Base-by-base conservation (phyloP, 2,329 filamentous ascomycete species). In the Fonsecaea pedrosoi region DNA sequence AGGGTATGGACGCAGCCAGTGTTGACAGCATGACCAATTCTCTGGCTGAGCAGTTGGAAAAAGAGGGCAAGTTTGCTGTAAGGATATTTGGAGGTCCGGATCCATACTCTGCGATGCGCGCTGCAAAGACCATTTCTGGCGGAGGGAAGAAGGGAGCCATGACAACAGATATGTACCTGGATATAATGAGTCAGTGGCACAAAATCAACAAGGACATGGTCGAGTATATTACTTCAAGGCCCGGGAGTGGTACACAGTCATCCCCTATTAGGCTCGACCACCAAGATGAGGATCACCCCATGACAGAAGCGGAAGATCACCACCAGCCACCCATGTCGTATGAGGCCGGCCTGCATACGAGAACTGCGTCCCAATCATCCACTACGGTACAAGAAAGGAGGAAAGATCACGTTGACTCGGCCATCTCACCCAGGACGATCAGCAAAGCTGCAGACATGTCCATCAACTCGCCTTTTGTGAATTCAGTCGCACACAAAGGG, bases 111-210 rank as follows among this genome's bases (percentile, higher is more conserved):
- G 35, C 59, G 9, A 40, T 70, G 21, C 61, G 42, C 3, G 40
- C 61, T n/a, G 61, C 67, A 8, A 53, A 57, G 53, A 35, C 32
- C 38, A 40, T 10, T 69, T 76, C 30, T 66, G 68, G 12, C 68
- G 45, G 15, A 40, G 70, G 50, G 32, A 64, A 32, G 72, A 71
- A 62, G 64, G 72, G 12, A 70, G 74, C 34, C 68, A 63, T 63
- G 81, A 89, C 74, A 10, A 79, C 77, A 2, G 76, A 80, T 77
- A 65, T 83, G n/a, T 95, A 92, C 72, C 82, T 94, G 34, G 82
- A 85, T 54, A 85, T 86, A 38, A 90, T 93, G 74, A 83, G 84
- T 37, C 82, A 86, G 48, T 97, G 93, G 92, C 92, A 95, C 73
- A 83, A 82, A 67, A 89, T 89, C 74, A 92, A 90, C 21, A 84